phyloP scores from a whole-genome alignment of 495 filamentous ascomycete species.

The Mycothermus thermophilus region DNA sequence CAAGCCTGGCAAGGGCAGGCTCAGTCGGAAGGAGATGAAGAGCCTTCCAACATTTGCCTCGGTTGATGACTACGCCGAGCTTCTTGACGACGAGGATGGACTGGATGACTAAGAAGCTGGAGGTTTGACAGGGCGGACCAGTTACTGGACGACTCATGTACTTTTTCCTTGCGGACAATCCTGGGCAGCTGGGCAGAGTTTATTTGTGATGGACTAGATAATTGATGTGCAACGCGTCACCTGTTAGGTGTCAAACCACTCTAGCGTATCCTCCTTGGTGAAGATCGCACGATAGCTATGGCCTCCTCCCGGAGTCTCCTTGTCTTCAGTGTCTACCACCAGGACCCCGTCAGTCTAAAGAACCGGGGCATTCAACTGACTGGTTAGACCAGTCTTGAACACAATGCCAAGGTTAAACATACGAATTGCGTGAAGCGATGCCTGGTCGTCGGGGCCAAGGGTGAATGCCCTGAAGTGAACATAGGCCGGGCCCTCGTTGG shows the following conservation, averaged over 20 bases:
- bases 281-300: slow-evolving; percentile 40
- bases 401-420: neutral
- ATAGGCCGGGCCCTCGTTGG: slow-evolving; percentile 28
- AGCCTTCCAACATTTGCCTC: slow-evolving; percentile 83
- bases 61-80: slow-evolving; percentile 80
- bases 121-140: too few species aligned
- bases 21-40: slow-evolving; percentile 72
- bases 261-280: slow-evolving; percentile 35
- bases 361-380: too few species aligned
- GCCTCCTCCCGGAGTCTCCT: slow-evolving; percentile 29
- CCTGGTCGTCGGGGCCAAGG: slow-evolving; percentile 29
- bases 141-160: too few species aligned
- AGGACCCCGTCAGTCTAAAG: neutral
- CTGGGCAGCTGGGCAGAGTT: too few species aligned
- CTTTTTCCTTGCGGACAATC: too few species aligned
- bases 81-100: slow-evolving; percentile 61
- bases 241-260: slow-evolving; percentile 46
- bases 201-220: too few species aligned
- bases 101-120: slow-evolving; percentile 16
- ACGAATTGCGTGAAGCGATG: slow-evolving; percentile 38
- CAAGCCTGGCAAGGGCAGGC: slow-evolving; percentile 33
- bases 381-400: too few species aligned
- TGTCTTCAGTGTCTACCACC: slow-evolving; percentile 12
- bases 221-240: too few species aligned
- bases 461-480: slow-evolving; percentile 40